Evolutionary conservation across 108 stramenopile genomes (phyloP), one percentile per base, ranked within the genome.

Genomic region (Nannochloropsis gaditana): DNA sequence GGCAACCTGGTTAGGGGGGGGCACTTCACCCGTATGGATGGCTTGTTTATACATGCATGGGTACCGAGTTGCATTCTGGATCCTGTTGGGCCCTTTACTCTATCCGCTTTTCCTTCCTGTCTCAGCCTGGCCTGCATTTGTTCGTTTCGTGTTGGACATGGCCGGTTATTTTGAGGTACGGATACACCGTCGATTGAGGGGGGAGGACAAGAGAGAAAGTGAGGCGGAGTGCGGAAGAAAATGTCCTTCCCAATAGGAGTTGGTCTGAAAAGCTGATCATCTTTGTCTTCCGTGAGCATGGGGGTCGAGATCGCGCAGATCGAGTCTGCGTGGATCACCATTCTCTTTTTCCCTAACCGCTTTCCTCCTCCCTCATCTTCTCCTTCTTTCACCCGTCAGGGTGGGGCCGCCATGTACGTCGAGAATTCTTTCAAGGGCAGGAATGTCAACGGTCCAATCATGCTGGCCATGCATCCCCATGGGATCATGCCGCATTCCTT

Each of bases 351-450:
- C 59, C 59, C 59, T n/a, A n/a, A 4, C 59, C 47, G 11, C 15
- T 50, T 15, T 73, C 31, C 31, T n/a, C 59, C 59, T 5, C 8
- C 8, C 59, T 73, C 8, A 4, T 73, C 59, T 3, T 6, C 59
- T 8, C n/a, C 59, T 73, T 73, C n/a, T 73, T n/a, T 6, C 59
- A 73, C 59, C 0, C 8, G 19, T n/a, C 59, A 73, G 59, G 59
- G 59, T 8, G 59, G 59, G 15, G 59, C 59, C 4, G 59, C 59
- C 19, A 73, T 73, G 59, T 73, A 73, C 59, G 59, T 73, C 8
- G 59, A 73, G n/a, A 73, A 73, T n/a, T 73, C 59, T n/a, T 73
- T 73, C 59, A 73, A 73, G n/a, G 59, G 59, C 59, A 15, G 59
- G 19, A 73, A 73, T n/a, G 59, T 73, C 19, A 73, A 73, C 59